Evolutionary conservation across 768 basidiomycete genomes (phyloP).

Genomic region (Mycena pura): DNA sequence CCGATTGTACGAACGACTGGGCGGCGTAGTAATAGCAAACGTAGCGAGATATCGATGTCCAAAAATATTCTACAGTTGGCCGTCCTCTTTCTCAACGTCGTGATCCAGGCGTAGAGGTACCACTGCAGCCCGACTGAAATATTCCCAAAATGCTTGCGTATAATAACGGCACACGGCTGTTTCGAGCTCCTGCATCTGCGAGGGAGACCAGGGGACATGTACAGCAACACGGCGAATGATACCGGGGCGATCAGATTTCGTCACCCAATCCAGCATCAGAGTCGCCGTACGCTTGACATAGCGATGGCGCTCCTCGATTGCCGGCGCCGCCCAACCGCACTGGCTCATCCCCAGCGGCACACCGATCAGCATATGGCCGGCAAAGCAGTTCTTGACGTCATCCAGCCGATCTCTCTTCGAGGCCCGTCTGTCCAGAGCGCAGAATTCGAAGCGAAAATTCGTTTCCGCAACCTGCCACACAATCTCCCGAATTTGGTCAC

Average conservation of each 20-base stretch:
- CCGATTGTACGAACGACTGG: too few relatives aligned
- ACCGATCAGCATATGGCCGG: not conserved
- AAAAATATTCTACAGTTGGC: not conserved
- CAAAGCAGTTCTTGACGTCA: not conserved
- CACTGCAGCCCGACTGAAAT: not conserved
- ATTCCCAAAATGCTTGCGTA: not conserved
- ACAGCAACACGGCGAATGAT: not conserved
- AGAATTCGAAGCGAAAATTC: not conserved
- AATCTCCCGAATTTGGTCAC: not conserved
- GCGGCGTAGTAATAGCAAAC: too few relatives aligned
- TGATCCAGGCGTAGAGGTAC: not conserved
- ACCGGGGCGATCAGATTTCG: not conserved
- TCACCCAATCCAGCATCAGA: not conserved
- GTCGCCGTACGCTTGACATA: not conserved
- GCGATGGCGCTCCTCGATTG: not conserved
- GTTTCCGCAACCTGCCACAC: not conserved
- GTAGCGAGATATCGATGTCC: too few relatives aligned
- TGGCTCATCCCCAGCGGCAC: not conserved
- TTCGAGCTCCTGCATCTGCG: not conserved
- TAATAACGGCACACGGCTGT: not conserved
- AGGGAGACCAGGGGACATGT: not conserved
- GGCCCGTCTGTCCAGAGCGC: not conserved
- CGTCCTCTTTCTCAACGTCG: not conserved
- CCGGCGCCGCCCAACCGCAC: not conserved
- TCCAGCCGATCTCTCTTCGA: not conserved